Percentiles rank a stretch among this genome's conserved stretches.
Evolutionary conservation across 768 basidiomycete species (phyloP).

Genomic region (Serendipita sp.): DNA sequence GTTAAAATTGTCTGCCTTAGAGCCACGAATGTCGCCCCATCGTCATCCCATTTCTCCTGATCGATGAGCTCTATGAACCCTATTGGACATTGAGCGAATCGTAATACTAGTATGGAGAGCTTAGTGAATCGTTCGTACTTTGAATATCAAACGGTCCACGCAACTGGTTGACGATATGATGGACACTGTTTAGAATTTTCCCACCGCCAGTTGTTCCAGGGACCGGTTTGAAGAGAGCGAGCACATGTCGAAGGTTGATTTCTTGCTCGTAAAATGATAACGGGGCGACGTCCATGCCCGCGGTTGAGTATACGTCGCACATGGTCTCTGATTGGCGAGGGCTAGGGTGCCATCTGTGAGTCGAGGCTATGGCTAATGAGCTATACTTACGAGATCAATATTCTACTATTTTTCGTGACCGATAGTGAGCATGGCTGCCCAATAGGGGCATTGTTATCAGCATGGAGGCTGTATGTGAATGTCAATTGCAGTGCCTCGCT

Average conservation of each 20-base stretch:
- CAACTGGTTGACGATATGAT: neutral
- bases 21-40: neutral
- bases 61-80: neutral
- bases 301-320: too few species aligned
- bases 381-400: too few species aligned
- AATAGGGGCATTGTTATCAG: too few species aligned
- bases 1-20: conserved; percentile 2
- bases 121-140: neutral
- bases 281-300: too few species aligned
- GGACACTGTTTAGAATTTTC: neutral
- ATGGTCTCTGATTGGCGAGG: too few species aligned
- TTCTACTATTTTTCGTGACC: too few species aligned
- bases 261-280: neutral
- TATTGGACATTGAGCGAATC: neutral
- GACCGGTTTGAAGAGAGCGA: neutral
- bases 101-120: neutral
- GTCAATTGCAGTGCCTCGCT: too few species aligned
- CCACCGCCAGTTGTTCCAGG: neutral
- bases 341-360: too few species aligned
- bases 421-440: too few species aligned
- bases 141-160: neutral
- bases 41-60: neutral
- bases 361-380: too few species aligned
- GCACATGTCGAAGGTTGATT: neutral
- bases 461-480: too few species aligned